A percentile compares a stretch with the other conserved stretches of the same genome.
phyloP scores from a whole-genome alignment of 192 early-diverging fungal genomes.

The Piromyces finnis region DNA sequence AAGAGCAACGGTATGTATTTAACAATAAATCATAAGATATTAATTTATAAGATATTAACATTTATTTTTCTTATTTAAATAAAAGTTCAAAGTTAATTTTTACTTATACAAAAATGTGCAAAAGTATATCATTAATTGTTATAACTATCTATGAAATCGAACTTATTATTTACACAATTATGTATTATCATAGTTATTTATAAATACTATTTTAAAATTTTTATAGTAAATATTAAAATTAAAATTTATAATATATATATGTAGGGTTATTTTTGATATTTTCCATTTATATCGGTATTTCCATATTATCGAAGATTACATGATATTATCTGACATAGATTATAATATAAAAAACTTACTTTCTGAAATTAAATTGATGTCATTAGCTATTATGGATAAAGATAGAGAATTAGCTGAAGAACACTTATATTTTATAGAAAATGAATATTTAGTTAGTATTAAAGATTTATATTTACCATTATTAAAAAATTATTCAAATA shows the following conservation, averaged over 20 bases:
- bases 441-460: background rate
- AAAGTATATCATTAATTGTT: no score
- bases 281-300: background rate
- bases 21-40: no score
- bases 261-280: background rate
- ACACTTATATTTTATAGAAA: background rate
- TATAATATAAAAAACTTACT: background rate
- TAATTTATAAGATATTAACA: no score
- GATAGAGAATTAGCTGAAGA: background rate
- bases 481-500: background rate
- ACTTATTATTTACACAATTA: no score
- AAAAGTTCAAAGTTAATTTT: no score
- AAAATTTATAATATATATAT: background rate
- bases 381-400: background rate
- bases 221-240: no score
- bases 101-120: no score
- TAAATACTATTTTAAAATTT: no score
- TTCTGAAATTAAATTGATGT: background rate
- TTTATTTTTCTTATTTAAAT: no score
- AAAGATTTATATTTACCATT: background rate
- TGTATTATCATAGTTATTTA: no score
- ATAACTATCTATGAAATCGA: no score
- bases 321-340: background rate
- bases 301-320: background rate
- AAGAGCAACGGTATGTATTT: no score